Conservation (phyloP, 2,329 filamentous ascomycete species). For the Cladophialophora psammophila region DNA sequence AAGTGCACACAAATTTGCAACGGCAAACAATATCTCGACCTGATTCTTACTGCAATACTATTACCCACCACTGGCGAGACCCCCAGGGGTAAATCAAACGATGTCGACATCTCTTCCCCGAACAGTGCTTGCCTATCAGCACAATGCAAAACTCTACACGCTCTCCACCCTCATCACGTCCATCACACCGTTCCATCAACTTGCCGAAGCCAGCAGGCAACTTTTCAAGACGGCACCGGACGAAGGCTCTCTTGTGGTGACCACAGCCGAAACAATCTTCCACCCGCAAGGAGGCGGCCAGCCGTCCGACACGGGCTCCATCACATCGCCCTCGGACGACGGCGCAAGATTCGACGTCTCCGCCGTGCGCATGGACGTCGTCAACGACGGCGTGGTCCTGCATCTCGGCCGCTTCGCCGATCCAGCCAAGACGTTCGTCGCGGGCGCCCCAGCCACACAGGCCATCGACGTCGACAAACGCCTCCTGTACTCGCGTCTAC, state of each 20-base stretch:
- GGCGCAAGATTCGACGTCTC: constrained; percentile 58
- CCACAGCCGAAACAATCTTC: constrained; percentile 73
- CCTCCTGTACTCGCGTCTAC: constrained; percentile 69
- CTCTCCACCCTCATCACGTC: constrained; percentile 45
- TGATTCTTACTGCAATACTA: neutral
- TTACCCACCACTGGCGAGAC: neutral
- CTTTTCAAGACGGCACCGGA: constrained; percentile 65
- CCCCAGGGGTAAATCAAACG: neutral
- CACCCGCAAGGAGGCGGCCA: constrained; percentile 78
- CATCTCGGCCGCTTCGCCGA: constrained; percentile 69
- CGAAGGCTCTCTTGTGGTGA: constrained; percentile 64
- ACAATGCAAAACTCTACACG: constrained; percentile 35
- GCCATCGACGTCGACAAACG: constrained; percentile 67
- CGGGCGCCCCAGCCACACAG: constrained; percentile 61
- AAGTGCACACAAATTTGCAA: neutral
- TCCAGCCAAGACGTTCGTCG: constrained; percentile 46
- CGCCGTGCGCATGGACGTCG: constrained; percentile 63
- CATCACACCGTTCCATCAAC: constrained; percentile 57
- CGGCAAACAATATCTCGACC: neutral
- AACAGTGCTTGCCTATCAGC: constrained; percentile 32
- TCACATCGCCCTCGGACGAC: constrained; percentile 48
- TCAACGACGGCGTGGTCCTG: constrained; percentile 63
- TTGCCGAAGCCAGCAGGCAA: constrained; percentile 60
- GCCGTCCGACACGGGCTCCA: constrained; percentile 70
- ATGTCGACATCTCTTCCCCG: constrained; percentile 28